phyloP scores from a whole-genome alignment of 148 eudicot species.

The Mesembryanthemum crystallinum region DNA sequence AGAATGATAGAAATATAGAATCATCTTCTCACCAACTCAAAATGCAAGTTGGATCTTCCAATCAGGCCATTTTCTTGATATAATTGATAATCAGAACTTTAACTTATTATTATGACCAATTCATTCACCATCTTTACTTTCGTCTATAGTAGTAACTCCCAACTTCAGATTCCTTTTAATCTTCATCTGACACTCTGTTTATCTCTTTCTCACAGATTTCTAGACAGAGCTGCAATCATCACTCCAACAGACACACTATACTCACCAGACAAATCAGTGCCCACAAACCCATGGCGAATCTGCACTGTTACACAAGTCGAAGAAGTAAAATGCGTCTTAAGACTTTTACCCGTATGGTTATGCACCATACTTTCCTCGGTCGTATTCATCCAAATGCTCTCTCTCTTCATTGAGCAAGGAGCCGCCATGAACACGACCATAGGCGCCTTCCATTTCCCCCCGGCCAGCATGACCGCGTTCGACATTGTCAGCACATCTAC shows the following conservation, averaged over 20 bases:
- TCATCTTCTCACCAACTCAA: too few relatives aligned
- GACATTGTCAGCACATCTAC: conserved; percentile 58
- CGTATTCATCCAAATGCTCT: conserved; percentile 65
- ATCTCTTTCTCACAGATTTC: conserved; percentile 32
- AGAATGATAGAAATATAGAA: too few relatives aligned
- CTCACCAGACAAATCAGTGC: conserved; percentile 13
- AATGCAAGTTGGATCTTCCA: too few relatives aligned
- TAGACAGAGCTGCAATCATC: conserved; percentile 53
- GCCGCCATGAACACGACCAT: conserved; percentile 55
- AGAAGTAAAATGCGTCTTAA: conserved; percentile 59
- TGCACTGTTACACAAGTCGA: conserved; percentile 65
- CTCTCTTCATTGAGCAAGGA: conserved; percentile 67
- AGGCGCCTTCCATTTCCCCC: conserved; percentile 52
- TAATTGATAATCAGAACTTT: too few relatives aligned
- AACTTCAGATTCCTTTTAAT: too few relatives aligned
- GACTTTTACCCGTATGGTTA: conserved; percentile 59
- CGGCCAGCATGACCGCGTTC: conserved; percentile 69
- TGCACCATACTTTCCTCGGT: conserved; percentile 62
- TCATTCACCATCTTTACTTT: neutral
- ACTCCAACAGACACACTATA: conserved; percentile 33
- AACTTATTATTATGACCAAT: neutral
- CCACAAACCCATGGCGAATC: conserved; percentile 47
- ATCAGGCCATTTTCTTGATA: too few relatives aligned
- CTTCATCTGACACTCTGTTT: neutral
- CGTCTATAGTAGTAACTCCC: too few relatives aligned